Percentiles rank a stretch among this genome's conserved stretches.
Evolutionary conservation across 768 basidiomycete species (phyloP).

Genomic region (Leccinum uliginosum): DNA sequence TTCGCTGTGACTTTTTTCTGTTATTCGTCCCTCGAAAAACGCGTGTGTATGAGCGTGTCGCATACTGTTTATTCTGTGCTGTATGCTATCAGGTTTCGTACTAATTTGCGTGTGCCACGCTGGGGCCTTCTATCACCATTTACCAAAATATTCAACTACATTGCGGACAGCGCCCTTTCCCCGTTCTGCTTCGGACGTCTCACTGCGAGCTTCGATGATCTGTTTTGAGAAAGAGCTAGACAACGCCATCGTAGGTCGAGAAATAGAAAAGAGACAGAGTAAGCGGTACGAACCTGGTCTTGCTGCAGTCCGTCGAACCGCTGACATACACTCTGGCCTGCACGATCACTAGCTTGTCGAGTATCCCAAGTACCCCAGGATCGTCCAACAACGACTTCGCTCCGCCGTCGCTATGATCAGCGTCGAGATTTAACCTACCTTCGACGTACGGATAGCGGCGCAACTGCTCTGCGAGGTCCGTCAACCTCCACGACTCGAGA

Average conservation of each 20-base stretch:
- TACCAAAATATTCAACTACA: too few relatives aligned
- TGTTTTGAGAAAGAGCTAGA: not conserved
- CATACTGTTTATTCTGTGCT: conserved; percentile 25
- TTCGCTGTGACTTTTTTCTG: not conserved
- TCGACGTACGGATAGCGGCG: conserved; percentile 22
- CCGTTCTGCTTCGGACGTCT: not conserved
- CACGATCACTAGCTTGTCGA: conserved; percentile 52
- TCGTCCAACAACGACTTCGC: conserved; percentile 36
- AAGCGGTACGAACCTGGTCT: conserved; percentile 37
- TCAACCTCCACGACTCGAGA: conserved; percentile 39
- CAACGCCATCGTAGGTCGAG: too few relatives aligned
- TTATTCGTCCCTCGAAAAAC: conserved; percentile 12
- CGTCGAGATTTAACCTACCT: conserved; percentile 18
- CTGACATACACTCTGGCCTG: conserved; percentile 49
- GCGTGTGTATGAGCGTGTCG: conserved; percentile 25
- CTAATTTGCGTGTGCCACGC: not conserved
- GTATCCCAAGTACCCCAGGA: conserved; percentile 47
- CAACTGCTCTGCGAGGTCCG: conserved; percentile 39
- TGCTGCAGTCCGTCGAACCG: conserved; percentile 44
- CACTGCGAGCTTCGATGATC: not conserved
- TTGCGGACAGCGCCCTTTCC: not conserved
- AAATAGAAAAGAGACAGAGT: too few relatives aligned
- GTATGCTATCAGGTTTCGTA: conserved; percentile 12
- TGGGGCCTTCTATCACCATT: not conserved
- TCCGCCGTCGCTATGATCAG: not conserved